Conservation (phyloP, 257 asterid genomes). For the Penstemon davidsonii region DNA sequence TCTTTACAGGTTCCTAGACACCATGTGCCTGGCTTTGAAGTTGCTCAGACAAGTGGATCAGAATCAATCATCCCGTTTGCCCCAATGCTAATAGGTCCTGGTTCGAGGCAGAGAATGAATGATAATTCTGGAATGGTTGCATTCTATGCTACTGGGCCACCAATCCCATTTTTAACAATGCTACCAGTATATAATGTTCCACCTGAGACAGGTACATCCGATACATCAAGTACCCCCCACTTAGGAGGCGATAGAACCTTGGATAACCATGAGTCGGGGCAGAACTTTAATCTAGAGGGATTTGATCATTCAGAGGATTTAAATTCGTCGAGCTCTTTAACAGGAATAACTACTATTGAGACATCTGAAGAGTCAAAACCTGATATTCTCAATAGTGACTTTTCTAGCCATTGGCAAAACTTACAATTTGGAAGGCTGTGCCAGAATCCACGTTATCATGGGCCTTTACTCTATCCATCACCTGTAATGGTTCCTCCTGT, state of each 20-base stretch:
- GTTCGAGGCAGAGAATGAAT: constrained; percentile 55
- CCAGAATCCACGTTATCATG: constrained; percentile 62
- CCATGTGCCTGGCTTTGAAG: constrained; percentile 54
- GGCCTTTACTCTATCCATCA: constrained; percentile 63
- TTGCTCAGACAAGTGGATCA: constrained; percentile 75
- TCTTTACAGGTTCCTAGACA: constrained; percentile 56
- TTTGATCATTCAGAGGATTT: constrained; percentile 56
- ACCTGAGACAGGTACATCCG: constrained; percentile 60
- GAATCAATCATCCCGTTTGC: constrained; percentile 66
- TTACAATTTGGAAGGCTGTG: constrained; percentile 88
- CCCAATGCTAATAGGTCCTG: constrained; percentile 77
- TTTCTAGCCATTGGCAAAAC: constrained; percentile 88
- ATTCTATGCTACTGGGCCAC: constrained; percentile 95
- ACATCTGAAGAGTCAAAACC: constrained; percentile 53
- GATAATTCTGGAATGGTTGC: constrained; percentile 75
- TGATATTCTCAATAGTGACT: constrained; percentile 88
- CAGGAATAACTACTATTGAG: constrained; percentile 48
- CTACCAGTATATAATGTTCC: constrained; percentile 75
- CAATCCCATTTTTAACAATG: constrained; percentile 94
- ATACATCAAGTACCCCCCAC: constrained; percentile 56
- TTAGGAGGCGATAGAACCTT: constrained; percentile 52
- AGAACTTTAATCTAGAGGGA: constrained; percentile 49
- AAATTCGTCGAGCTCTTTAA: constrained; percentile 44
- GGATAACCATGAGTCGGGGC: constrained; percentile 49
- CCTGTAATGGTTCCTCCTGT: constrained; percentile 84